phyloP scores from a whole-genome alignment of 1,284 basidiomycete species.

The Moesziomyces aphidis region DNA sequence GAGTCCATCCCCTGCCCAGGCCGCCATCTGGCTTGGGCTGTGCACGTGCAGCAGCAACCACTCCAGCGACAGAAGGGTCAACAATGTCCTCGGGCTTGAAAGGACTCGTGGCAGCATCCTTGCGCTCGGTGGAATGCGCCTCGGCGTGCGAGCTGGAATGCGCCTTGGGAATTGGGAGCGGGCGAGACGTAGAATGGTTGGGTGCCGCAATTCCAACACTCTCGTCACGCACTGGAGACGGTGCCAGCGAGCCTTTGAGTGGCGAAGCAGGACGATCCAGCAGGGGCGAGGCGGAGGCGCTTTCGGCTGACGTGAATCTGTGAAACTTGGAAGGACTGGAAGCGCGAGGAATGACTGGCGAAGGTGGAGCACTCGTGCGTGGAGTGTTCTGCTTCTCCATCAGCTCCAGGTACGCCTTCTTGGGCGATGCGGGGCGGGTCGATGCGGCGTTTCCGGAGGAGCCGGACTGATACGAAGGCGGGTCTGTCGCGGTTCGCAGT shows the following conservation, averaged over 20 bases:
- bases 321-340: constrained; percentile 50
- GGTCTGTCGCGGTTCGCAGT: background rate
- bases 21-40: constrained; percentile 19
- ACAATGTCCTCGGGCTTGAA: constrained; percentile 44
- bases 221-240: constrained; percentile 8
- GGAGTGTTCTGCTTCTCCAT: constrained; percentile 38
- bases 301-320: constrained; percentile 23
- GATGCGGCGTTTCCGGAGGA: constrained; percentile 7
- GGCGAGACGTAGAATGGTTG: constrained; percentile 18
- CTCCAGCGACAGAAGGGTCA: constrained; percentile 4
- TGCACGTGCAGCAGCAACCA: constrained; percentile 3
- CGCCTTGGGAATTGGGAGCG: constrained; percentile 30
- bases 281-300: constrained; percentile 21
- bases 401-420: constrained; percentile 44
- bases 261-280: constrained; percentile 38
- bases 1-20: constrained; percentile 32
- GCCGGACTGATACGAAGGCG: constrained; percentile 7
- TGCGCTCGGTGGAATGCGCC: constrained; percentile 22
- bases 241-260: constrained; percentile 12
- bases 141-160: constrained; percentile 19
- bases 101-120: constrained; percentile 52
- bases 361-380: constrained; percentile 24
- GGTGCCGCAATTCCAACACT: background rate
- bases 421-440: constrained; percentile 28
- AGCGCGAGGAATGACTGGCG: constrained; percentile 41